A percentile compares a stretch with the other conserved stretches of the same genome.
phyloP scores from a whole-genome alignment of 257 asterid genomes.

The Hygrophila difformis region DNA sequence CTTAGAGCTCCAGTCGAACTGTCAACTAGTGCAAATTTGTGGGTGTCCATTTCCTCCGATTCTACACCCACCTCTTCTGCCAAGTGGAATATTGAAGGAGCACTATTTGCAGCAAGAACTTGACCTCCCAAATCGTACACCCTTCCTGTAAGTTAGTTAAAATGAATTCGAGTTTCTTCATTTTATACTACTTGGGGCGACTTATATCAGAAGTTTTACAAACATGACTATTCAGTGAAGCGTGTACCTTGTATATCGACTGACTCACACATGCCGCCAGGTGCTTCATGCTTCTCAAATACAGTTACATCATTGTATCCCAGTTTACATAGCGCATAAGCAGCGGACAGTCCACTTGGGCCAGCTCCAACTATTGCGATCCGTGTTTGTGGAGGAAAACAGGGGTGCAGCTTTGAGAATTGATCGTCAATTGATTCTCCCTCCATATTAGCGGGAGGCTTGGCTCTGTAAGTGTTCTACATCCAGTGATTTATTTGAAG shows the following conservation, averaged over 20 bases:
- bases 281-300: conserved; percentile 39
- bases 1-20: conserved; percentile 31
- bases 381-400: conserved; percentile 38
- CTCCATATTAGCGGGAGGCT: too few relatives aligned
- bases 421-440: conserved; percentile 25
- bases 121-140: conserved; percentile 52
- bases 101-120: conserved; percentile 52
- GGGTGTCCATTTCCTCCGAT: conserved; percentile 51
- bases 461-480: too few relatives aligned
- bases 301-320: conserved; percentile 47
- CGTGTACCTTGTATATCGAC: conserved; percentile 42
- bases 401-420: conserved; percentile 44
- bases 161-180: background rate
- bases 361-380: conserved; percentile 65
- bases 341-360: conserved; percentile 68
- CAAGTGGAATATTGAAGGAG: conserved; percentile 42
- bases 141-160: conserved; percentile 24
- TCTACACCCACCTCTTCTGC: conserved; percentile 40
- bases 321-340: conserved; percentile 52
- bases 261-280: conserved; percentile 76
- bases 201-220: too few relatives aligned
- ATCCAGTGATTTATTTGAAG: too few relatives aligned
- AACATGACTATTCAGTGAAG: background rate
- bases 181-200: background rate
- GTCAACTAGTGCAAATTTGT: conserved; percentile 40